These are phyloP conservation scores for Claviceps capensis DNA, from an alignment of 2,329 filamentous ascomycete genomes.

Conservation along the genomic window DNA sequence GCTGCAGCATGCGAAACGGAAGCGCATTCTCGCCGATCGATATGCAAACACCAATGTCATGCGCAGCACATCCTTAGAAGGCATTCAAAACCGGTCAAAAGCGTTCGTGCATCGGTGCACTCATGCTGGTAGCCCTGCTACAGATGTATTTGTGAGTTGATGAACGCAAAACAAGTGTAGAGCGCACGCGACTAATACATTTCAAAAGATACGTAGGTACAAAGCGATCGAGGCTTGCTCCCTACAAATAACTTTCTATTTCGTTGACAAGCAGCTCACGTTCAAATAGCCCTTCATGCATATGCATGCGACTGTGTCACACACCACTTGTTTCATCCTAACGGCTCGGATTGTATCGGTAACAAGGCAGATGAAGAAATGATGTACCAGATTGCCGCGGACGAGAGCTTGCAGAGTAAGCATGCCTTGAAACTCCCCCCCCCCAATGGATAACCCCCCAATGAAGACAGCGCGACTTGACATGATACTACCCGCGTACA, in stretches of 20 bases:
- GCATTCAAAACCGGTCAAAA: conserved; percentile 42
- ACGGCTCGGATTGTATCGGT: conserved; percentile 46
- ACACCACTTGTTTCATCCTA: conserved; percentile 55
- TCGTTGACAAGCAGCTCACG: not conserved
- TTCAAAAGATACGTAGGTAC: conserved; percentile 3
- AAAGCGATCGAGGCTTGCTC: not conserved
- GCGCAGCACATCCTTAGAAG: conserved; percentile 37
- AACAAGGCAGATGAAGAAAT: conserved; percentile 43
- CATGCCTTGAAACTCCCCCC: conserved; percentile 14
- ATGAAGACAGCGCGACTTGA: not conserved
- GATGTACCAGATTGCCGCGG: conserved; percentile 55
- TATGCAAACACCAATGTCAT: conserved; percentile 58
- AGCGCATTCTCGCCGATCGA: conserved; percentile 48
- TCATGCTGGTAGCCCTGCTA: conserved; percentile 15
- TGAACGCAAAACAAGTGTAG: not conserved
- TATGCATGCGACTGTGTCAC: conserved; percentile 58
- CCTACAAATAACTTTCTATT: not conserved
- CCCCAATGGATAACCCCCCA: not conserved
- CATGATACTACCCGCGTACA: not conserved
- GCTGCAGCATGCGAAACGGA: conserved; percentile 45
- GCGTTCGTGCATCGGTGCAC: conserved; percentile 41
- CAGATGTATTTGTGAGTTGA: conserved; percentile 47
- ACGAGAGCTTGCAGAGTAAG: conserved; percentile 56
- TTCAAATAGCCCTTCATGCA: conserved; percentile 36
- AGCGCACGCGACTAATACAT: not conserved